These are phyloP conservation scores for Lachnellula arida DNA, from an alignment of 2,329 filamentous ascomycete genomes.

Conservation along the genomic window DNA sequence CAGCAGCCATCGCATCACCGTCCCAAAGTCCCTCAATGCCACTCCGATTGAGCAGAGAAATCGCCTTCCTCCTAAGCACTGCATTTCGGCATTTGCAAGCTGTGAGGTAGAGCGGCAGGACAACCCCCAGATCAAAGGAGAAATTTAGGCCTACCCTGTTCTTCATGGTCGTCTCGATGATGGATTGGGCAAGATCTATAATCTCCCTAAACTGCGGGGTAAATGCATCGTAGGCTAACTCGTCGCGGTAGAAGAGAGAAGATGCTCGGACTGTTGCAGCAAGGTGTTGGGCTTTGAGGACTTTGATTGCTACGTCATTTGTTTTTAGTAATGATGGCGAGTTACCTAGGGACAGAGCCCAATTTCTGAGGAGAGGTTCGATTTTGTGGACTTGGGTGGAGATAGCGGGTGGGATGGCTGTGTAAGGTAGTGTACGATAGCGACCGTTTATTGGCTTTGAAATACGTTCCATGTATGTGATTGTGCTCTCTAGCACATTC, in stretches of 20 bases:
- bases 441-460: not conserved
- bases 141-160: not conserved
- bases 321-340: not conserved
- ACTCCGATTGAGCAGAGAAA: conserved; percentile 53
- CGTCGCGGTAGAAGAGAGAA: not conserved
- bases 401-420: not conserved
- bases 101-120: conserved; percentile 58
- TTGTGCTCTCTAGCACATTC: not conserved
- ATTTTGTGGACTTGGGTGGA: not conserved
- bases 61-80: conserved; percentile 51
- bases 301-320: not conserved
- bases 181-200: not conserved
- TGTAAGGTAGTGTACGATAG: not conserved
- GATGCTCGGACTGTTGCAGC: not conserved
- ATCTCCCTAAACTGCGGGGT: not conserved
- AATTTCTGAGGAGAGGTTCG: not conserved
- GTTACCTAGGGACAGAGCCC: not conserved
- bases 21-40: conserved; percentile 64
- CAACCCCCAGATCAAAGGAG: conserved; percentile 41
- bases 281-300: not conserved
- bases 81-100: conserved; percentile 59
- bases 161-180: not conserved
- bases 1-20: conserved; percentile 1
- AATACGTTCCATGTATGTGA: not conserved
- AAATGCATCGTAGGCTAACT: conserved; percentile 2